Conservation (phyloP, 176 grass and related monocot genomes). For the Dactylis glomerata region DNA sequence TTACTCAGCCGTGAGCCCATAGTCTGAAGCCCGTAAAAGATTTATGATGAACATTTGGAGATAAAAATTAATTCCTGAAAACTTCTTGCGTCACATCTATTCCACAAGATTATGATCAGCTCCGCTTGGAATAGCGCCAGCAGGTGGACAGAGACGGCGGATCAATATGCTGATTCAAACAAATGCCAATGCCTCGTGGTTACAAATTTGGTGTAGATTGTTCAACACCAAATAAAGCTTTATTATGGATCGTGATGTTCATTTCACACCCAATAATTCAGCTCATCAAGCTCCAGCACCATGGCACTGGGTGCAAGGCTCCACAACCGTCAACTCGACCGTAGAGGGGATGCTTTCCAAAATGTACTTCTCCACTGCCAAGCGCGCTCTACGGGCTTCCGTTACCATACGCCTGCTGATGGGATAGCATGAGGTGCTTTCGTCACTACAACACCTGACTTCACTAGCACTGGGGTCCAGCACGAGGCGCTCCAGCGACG, state of each 20-base stretch:
- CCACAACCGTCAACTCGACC: background rate
- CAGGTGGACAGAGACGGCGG: no score
- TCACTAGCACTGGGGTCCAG: background rate
- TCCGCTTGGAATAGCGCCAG: no score
- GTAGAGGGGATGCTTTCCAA: background rate
- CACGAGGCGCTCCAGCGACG: background rate
- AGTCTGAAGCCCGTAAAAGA: no score
- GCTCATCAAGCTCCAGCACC: background rate
- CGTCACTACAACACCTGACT: background rate
- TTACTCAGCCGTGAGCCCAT: no score
- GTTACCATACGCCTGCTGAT: background rate
- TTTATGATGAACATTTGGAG: no score
- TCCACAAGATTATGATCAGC: background rate
- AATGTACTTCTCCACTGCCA: background rate
- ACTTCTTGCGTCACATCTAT: no score
- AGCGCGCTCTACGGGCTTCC: background rate
- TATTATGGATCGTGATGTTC: background rate
- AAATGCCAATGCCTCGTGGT: background rate
- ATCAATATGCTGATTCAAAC: background rate
- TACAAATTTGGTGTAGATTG: background rate
- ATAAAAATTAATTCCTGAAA: no score
- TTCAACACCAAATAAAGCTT: background rate
- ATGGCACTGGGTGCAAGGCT: background rate
- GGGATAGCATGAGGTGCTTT: background rate
- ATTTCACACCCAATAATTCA: background rate